A percentile compares a stretch with the other conserved stretches of the same genome.
Conservation (phyloP, 345 rosid species). For the Moricandia arvensis region DNA sequence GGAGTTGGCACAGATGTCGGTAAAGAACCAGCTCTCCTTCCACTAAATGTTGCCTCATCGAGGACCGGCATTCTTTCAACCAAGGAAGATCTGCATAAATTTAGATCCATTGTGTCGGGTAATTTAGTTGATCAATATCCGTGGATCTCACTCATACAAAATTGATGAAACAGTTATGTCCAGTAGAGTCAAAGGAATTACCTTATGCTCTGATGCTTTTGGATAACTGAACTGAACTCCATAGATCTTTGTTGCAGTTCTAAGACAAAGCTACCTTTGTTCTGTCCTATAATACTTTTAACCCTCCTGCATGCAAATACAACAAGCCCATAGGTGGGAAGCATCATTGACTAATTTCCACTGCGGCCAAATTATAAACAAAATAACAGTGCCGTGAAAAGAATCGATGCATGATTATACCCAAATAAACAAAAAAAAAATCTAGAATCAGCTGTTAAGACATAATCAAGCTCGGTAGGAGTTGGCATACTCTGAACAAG, state of each 20-base stretch:
- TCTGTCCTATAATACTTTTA: slow-evolving; percentile 56
- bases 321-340: slow-evolving; percentile 19
- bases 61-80: slow-evolving; percentile 98
- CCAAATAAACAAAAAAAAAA: slow-evolving; percentile 1
- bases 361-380: background rate
- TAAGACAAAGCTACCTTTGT: slow-evolving; percentile 83
- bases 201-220: slow-evolving; percentile 89
- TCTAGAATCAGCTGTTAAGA: slow-evolving; percentile 4
- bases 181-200: slow-evolving; percentile 30
- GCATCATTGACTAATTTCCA: slow-evolving; percentile 15
- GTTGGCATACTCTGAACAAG: slow-evolving; percentile 79
- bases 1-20: slow-evolving; percentile 64
- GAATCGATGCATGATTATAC: slow-evolving; percentile 4
- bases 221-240: slow-evolving; percentile 81
- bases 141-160: slow-evolving; percentile 15
- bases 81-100: slow-evolving; percentile 68
- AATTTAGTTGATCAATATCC: slow-evolving; percentile 14
- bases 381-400: background rate
- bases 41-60: slow-evolving; percentile 93
- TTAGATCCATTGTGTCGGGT: slow-evolving; percentile 25
- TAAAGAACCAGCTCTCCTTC: slow-evolving; percentile 82
- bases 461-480: slow-evolving; percentile 20
- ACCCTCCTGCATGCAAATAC: slow-evolving; percentile 63
- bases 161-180: background rate
- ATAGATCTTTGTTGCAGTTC: slow-evolving; percentile 96